A percentile compares a stretch with the other conserved stretches of the same genome.
These are phyloP conservation scores for Bipolaris oryzae DNA, from an alignment of 2,329 filamentous ascomycete genomes.

Conservation along the genomic window DNA sequence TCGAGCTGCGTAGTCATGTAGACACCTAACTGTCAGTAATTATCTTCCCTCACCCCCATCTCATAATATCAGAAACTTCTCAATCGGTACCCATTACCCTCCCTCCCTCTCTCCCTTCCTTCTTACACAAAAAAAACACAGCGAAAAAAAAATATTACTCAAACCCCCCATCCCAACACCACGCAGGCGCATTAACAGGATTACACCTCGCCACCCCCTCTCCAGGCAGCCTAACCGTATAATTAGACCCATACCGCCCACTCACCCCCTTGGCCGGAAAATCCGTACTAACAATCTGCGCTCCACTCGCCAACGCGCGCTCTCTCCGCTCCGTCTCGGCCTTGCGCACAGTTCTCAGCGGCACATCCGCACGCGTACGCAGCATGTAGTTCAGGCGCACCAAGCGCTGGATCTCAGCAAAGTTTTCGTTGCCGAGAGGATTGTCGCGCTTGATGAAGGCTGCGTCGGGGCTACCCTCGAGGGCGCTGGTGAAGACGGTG, in stretches of 20 bases:
- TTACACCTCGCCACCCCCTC: conserved; percentile 47
- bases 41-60: too few species aligned
- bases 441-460: conserved; percentile 60
- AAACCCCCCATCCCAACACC: conserved; percentile 40
- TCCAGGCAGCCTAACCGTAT: conserved; percentile 46
- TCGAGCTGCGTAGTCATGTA: too few species aligned
- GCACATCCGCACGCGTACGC: conserved; percentile 56
- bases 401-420: conserved; percentile 50
- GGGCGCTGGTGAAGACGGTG: conserved; percentile 57
- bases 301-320: conserved; percentile 54
- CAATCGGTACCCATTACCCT: too few species aligned
- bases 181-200: conserved; percentile 45
- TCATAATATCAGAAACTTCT: too few species aligned
- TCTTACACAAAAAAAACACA: too few species aligned
- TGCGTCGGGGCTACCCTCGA: conserved; percentile 54
- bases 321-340: conserved; percentile 54
- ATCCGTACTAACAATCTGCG: conserved; percentile 59
- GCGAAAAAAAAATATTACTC: too few species aligned
- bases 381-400: conserved; percentile 57
- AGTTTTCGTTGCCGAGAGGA: conserved; percentile 41
- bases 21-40: too few species aligned
- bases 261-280: conserved; percentile 57
- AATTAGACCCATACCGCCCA: conserved; percentile 56
- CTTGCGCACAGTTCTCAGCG: conserved; percentile 52
- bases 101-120: too few species aligned